Percentiles rank a stretch among this genome's conserved stretches.
Conservation (phyloP, 2,329 filamentous ascomycete species). For the Aureobasidium leucospermi region DNA sequence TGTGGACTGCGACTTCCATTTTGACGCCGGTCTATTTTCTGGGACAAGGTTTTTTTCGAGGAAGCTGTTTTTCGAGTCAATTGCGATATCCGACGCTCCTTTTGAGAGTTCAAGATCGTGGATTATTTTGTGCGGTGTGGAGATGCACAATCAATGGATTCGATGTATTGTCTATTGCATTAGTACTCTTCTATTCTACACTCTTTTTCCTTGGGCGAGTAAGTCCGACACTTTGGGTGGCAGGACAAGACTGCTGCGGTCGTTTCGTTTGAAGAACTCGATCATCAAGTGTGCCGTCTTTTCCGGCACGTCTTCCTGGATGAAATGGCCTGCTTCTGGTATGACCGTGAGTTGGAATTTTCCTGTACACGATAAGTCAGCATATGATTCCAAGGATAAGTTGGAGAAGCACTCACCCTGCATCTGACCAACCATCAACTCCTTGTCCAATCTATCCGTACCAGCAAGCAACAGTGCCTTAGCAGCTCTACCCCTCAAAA, state of each 20-base stretch:
- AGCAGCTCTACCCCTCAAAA: slow-evolving; percentile 70
- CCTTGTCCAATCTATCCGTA: slow-evolving; percentile 83
- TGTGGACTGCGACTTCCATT: too few relatives aligned
- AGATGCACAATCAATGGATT: too few relatives aligned
- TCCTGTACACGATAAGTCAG: slow-evolving; percentile 39
- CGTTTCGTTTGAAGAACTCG: slow-evolving; percentile 89
- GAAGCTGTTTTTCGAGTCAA: too few relatives aligned
- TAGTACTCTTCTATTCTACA: slow-evolving; percentile 23
- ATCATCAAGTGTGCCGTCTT: slow-evolving; percentile 79
- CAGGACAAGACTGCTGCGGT: slow-evolving; percentile 73
- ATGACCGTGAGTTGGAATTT: slow-evolving; percentile 96
- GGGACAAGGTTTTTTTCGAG: too few relatives aligned
- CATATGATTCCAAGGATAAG: neutral
- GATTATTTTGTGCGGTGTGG: neutral
- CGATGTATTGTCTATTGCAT: neutral
- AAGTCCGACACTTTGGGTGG: slow-evolving; percentile 73
- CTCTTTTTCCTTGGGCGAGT: slow-evolving; percentile 43
- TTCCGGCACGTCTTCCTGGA: slow-evolving; percentile 89
- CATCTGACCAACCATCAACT: slow-evolving; percentile 94
- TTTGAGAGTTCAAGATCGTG: neutral
- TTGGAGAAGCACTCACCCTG: slow-evolving; percentile 55
- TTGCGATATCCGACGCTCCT: too few relatives aligned
- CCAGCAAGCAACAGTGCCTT: slow-evolving; percentile 81
- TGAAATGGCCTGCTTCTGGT: slow-evolving; percentile 90
- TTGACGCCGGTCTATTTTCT: too few relatives aligned